Conservation (phyloP, 805 yeast genomes). For the Ogataea pignaliae region DNA sequence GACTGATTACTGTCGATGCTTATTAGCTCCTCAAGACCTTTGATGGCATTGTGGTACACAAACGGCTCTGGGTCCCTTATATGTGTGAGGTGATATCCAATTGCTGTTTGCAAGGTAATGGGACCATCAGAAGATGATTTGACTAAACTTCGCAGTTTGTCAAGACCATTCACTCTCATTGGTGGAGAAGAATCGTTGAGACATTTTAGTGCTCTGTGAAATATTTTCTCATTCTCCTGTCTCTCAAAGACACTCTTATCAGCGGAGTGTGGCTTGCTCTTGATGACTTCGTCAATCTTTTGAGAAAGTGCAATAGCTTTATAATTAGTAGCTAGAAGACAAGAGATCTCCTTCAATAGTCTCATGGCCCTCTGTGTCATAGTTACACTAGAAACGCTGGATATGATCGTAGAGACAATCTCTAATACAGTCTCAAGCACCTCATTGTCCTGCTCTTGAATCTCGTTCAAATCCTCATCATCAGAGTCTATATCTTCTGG, state of each 20-base stretch:
- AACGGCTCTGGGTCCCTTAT: constrained; percentile 81
- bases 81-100: constrained; percentile 59
- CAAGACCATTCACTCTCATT: constrained; percentile 80
- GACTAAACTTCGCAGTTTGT: constrained; percentile 49
- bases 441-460: constrained; percentile 27
- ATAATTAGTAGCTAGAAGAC: constrained; percentile 1
- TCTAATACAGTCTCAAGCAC: constrained; percentile 34
- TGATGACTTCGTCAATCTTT: constrained; percentile 2
- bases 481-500: constrained; percentile 34
- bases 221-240: constrained; percentile 34
- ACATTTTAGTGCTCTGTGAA: constrained; percentile 59
- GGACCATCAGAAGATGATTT: constrained; percentile 38
- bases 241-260: constrained; percentile 3
- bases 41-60: constrained; percentile 78
- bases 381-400: constrained; percentile 12
- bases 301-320: constrained; percentile 1
- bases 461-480: constrained; percentile 33
- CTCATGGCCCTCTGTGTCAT: constrained; percentile 7
- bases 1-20: constrained; percentile 33
- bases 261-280: neutral
- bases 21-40: constrained; percentile 64
- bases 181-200: constrained; percentile 80
- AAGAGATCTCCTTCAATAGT: constrained; percentile 12
- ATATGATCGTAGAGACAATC: constrained; percentile 33
- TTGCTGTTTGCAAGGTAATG: constrained; percentile 47